phyloP scores from a whole-genome alignment of 1,139 yeast genomes.

The Saccharomyces hybrid region DNA sequence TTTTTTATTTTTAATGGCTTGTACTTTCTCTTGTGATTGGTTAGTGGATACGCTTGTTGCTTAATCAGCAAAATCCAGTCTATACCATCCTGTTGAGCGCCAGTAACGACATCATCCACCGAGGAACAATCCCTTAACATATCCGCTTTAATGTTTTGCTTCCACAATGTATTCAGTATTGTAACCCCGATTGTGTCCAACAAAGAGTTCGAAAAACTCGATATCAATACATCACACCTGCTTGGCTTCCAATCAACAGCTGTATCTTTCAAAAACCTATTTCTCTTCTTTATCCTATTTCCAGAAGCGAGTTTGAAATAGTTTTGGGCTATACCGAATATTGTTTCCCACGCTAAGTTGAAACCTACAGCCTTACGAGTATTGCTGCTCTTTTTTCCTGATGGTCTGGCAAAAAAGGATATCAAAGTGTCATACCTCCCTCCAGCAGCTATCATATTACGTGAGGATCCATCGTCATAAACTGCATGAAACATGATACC shows the following conservation, averaged over 20 bases:
- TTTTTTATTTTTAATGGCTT: constrained; percentile 72
- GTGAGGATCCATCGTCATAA: constrained; percentile 42
- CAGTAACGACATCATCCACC: constrained; percentile 60
- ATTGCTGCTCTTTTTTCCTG: constrained; percentile 35
- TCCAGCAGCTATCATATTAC: constrained; percentile 69
- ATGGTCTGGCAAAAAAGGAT: constrained; percentile 50
- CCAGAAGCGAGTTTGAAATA: constrained; percentile 35
- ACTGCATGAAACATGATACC: constrained; percentile 88
- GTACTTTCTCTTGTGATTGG: constrained; percentile 43
- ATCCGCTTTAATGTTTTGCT: constrained; percentile 63
- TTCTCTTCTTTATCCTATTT: constrained; percentile 33
- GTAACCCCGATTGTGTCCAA: constrained; percentile 56
- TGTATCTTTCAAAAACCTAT: constrained; percentile 33
- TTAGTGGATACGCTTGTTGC: constrained; percentile 40
- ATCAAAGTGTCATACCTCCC: constrained; percentile 81
- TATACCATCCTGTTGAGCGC: constrained; percentile 63
- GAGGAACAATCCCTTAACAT: constrained; percentile 44
- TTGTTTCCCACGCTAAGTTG: constrained; percentile 59
- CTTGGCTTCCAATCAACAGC: constrained; percentile 40
- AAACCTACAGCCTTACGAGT: constrained; percentile 75
- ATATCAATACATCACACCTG: constrained; percentile 75
- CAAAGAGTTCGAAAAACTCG: constrained; percentile 49
- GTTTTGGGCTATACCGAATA: constrained; percentile 44
- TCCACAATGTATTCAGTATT: constrained; percentile 62
- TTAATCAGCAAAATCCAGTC: constrained; percentile 70